phyloP scores from a whole-genome alignment of 1,284 basidiomycete species.

The Inonotus obliquus region DNA sequence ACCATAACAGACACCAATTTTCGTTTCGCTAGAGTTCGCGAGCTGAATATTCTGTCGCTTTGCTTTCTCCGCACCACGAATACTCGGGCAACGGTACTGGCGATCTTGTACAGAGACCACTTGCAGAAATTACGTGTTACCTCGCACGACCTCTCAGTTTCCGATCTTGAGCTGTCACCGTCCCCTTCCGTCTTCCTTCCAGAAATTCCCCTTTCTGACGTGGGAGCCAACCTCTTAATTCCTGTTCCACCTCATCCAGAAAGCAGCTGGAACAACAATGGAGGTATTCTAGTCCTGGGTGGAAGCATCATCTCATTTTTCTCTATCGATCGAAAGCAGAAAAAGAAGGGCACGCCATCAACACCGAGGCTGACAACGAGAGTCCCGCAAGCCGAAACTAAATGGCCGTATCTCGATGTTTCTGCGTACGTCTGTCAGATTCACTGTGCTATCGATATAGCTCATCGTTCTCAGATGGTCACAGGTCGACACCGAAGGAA shows the following conservation, averaged over 20 bases:
- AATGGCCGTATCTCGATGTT: conserved; percentile 72
- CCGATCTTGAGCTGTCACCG: conserved; percentile 26
- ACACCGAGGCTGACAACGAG: conserved; percentile 29
- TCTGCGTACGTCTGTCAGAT: conserved; percentile 43
- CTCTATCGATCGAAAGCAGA: conserved; percentile 40
- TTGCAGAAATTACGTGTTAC: conserved; percentile 8
- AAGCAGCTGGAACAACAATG: conserved; percentile 36
- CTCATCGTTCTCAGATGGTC: conserved; percentile 40
- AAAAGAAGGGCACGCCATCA: conserved; percentile 50
- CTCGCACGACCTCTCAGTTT: conserved; percentile 16
- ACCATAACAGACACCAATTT: not conserved
- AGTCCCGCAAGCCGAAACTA: conserved; percentile 29
- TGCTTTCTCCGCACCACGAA: conserved; percentile 15
- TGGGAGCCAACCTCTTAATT: conserved; percentile 37
- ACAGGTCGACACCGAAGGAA: conserved; percentile 37
- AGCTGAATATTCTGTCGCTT: conserved; percentile 66
- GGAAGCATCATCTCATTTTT: conserved; percentile 59
- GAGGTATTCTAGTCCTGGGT: conserved; percentile 68
- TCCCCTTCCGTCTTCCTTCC: conserved; percentile 31
- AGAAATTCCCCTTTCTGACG: conserved; percentile 31
- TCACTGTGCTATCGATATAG: conserved; percentile 8
- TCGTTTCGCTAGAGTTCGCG: conserved; percentile 50
- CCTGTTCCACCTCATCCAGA: conserved; percentile 38
- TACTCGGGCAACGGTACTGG: conserved; percentile 11
- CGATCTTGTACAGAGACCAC: conserved; percentile 17